Percentiles rank a stretch among this genome's conserved stretches.
Conservation (phyloP, 2,329 filamentous ascomycete species). For the Albifimbria verrucaria region DNA sequence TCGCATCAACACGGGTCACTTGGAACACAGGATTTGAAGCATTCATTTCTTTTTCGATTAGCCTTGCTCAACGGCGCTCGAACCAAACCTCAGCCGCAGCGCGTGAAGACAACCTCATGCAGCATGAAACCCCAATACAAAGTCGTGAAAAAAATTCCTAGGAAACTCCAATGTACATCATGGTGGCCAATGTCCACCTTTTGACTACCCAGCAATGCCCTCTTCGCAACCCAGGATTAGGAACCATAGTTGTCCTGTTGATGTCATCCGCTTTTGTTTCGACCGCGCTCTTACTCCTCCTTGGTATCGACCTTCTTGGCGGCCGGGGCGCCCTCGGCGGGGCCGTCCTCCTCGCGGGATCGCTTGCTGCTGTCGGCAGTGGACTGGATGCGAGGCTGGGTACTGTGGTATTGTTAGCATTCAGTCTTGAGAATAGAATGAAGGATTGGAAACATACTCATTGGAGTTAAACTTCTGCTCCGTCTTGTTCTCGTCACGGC, state of each 20-base stretch:
- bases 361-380: slow-evolving; percentile 50
- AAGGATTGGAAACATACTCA: slow-evolving; percentile 11
- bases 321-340: slow-evolving; percentile 39
- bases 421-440: not conserved
- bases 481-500: slow-evolving; percentile 16
- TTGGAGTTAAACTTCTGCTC: slow-evolving; percentile 21
- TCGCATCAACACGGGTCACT: too few relatives aligned
- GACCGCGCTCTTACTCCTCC: slow-evolving; percentile 22
- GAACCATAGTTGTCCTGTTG: too few relatives aligned
- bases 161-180: not conserved
- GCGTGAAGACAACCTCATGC: not conserved
- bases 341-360: slow-evolving; percentile 48
- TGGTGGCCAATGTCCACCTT: not conserved
- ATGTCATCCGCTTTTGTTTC: not conserved
- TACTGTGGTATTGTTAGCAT: slow-evolving; percentile 15
- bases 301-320: slow-evolving; percentile 63
- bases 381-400: slow-evolving; percentile 40
- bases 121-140: not conserved
- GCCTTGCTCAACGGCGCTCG: not conserved
- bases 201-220: slow-evolving; percentile 14
- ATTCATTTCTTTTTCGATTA: not conserved
- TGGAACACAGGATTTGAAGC: not conserved
- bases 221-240: slow-evolving; percentile 2
- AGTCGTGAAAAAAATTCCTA: not conserved
- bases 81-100: not conserved